A percentile compares a stretch with the other conserved stretches of the same genome.
These are phyloP conservation scores for Vaccinium darrowii DNA, from an alignment of 148 eudicot genomes.

Conservation along the genomic window DNA sequence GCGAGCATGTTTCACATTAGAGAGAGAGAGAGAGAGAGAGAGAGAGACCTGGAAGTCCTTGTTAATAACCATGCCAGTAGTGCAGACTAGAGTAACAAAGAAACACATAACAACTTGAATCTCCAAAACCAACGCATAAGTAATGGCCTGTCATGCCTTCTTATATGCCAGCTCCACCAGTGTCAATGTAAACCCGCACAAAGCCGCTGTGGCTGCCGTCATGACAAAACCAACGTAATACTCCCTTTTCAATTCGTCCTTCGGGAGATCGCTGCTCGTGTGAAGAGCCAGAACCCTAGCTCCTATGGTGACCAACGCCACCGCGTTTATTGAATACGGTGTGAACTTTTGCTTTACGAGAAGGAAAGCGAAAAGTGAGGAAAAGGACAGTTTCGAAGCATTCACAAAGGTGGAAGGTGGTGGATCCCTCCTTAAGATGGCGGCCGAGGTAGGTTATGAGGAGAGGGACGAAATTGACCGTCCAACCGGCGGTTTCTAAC, in stretches of 20 bases:
- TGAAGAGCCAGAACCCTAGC: conserved; percentile 55
- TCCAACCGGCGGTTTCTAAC: conserved; percentile 62
- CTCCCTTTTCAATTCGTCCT: conserved; percentile 27
- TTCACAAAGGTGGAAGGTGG: conserved; percentile 47
- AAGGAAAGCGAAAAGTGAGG: conserved; percentile 54
- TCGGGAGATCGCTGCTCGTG: conserved; percentile 44
- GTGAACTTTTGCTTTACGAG: too few species aligned
- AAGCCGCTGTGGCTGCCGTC: conserved; percentile 42
- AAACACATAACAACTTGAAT: conserved; percentile 53
- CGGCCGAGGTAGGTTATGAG: conserved; percentile 34
- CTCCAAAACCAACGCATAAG: conserved; percentile 59
- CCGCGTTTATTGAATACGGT: conserved; percentile 57
- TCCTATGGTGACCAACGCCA: conserved; percentile 53
- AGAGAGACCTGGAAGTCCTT: conserved; percentile 50
- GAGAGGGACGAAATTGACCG: conserved; percentile 45
- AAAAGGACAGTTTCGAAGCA: conserved; percentile 64
- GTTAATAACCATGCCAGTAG: conserved; percentile 51
- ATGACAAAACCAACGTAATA: conserved; percentile 52
- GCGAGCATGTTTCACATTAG: too few species aligned
- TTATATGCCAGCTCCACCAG: conserved; percentile 48
- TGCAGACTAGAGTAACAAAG: conserved; percentile 51
- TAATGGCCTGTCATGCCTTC: conserved; percentile 38
- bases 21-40: too few species aligned
- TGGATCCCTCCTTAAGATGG: conserved; percentile 22
- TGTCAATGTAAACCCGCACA: conserved; percentile 51